phyloP scores from a whole-genome alignment of 2,329 filamentous ascomycete genomes.

The Chrysoporthe austroafricana region DNA sequence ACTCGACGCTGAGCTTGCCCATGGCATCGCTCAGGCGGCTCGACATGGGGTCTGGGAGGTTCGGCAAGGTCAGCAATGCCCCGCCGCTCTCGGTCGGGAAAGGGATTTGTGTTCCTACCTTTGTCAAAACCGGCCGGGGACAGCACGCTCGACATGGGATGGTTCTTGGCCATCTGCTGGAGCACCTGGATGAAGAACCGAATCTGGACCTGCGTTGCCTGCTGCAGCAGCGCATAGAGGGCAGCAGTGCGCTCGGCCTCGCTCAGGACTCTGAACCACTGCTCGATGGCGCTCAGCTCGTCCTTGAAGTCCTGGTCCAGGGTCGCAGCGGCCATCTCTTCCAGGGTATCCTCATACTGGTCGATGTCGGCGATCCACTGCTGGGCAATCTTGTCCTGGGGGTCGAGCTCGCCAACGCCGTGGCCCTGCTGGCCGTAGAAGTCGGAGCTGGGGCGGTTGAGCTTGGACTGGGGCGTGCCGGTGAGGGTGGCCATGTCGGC shows the following conservation, averaged over 20 bases:
- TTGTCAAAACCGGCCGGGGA: slow-evolving; percentile 97
- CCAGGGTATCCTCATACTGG: slow-evolving; percentile 96
- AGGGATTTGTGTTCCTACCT: slow-evolving; percentile 56
- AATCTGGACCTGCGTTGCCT: slow-evolving; percentile 98
- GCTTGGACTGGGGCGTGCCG: slow-evolving; percentile 66
- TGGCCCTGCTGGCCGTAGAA: slow-evolving; percentile 82
- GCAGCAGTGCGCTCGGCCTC: slow-evolving; percentile 96
- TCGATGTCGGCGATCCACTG: slow-evolving; percentile 99
- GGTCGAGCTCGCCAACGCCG: slow-evolving; percentile 72
- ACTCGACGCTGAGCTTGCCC: slow-evolving; percentile 89
- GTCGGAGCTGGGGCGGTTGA: slow-evolving; percentile 92
- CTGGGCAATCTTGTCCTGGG: slow-evolving; percentile 90
- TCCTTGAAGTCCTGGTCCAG: slow-evolving; percentile 99
- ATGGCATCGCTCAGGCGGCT: slow-evolving; percentile 95
- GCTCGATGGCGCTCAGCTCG: slow-evolving; percentile 96
- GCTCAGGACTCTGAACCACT: slow-evolving; percentile 98
- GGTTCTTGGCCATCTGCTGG: slow-evolving; percentile 98
- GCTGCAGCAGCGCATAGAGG: slow-evolving; percentile 91
- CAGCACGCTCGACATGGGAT: slow-evolving; percentile 93
- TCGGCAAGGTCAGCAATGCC: slow-evolving; percentile 26
- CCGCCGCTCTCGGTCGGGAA: too few species aligned
- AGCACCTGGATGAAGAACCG: slow-evolving; percentile 98
- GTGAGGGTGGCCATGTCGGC: slow-evolving; percentile 91
- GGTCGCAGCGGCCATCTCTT: slow-evolving; percentile 99
- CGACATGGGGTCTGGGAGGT: slow-evolving; percentile 87